Evolutionary conservation across 805 yeast species (phyloP).

Genomic region (Yarrowia keelungensis): DNA sequence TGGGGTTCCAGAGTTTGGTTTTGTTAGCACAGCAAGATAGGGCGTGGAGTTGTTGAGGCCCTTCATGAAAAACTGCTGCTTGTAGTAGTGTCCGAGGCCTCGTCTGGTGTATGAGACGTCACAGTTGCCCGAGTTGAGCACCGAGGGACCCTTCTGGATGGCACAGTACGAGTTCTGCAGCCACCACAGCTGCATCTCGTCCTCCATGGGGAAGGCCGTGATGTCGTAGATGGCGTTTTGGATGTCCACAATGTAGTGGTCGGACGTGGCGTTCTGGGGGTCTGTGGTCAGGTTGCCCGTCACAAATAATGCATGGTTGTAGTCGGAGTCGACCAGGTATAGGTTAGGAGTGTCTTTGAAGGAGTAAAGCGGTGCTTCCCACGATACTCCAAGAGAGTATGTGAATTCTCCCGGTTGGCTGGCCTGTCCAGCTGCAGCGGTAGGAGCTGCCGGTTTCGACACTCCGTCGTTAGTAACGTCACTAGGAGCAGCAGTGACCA

Average conservation of each 20-base stretch:
- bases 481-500: neutral
- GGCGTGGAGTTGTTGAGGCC: constrained; percentile 66
- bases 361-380: constrained; percentile 39
- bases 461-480: neutral
- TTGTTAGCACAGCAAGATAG: constrained; percentile 70
- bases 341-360: constrained; percentile 42
- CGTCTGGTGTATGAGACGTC: constrained; percentile 53
- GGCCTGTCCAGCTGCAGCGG: neutral
- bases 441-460: neutral
- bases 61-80: constrained; percentile 67
- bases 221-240: constrained; percentile 41
- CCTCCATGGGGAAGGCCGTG: constrained; percentile 41
- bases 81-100: constrained; percentile 53
- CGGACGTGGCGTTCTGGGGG: constrained; percentile 28
- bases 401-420: constrained; percentile 24
- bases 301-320: constrained; percentile 67
- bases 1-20: constrained; percentile 52
- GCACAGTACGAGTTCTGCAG: constrained; percentile 71
- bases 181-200: constrained; percentile 12
- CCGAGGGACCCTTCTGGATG: constrained; percentile 59
- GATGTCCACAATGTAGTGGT: constrained; percentile 32
- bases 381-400: constrained; percentile 65
- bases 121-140: constrained; percentile 48
- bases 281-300: constrained; percentile 59
- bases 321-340: constrained; percentile 73